Evolutionary conservation across 768 basidiomycete genomes (phyloP), one percentile per base, ranked within the genome.

Genomic region (Leccinum sublutescens): DNA sequence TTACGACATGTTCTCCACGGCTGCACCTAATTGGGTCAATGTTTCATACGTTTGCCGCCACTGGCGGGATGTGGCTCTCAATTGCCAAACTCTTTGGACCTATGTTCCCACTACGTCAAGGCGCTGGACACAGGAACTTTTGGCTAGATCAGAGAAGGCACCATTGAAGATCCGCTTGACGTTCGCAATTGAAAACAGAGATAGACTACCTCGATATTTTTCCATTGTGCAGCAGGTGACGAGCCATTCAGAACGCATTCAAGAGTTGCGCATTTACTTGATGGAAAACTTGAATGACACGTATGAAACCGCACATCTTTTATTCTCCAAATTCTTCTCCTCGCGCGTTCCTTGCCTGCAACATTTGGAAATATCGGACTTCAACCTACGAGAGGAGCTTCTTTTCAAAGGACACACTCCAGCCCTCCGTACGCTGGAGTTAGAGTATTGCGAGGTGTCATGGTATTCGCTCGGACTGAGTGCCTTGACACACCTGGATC

Each of bases 401-500:
- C 12, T 7, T 36, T 58, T 54, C 19, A 7, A 12, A 21, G 57
- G 57, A 27, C 33, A 49, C 8, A 53, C 57, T n/a, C 43, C 27
- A 23, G 25, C 45, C 12, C 57, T 48, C 57, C 55, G 12, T 50
- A 56, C 48, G 3, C 34, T 56, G 17, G 3, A 3, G 33, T 33
- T 49, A n/a, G 17, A 33, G 19, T 4, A 12, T 1, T 50, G 49
- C 29, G 43, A 33, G 14, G 17, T 43, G 50, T 21, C 56, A 23
- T 52, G 11, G 25, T 15, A 50, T 31, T 40, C 19, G 14, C 40
- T 52, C 23, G 34, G 15, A 31, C 31, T 21, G 23, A 45, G 54
- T 33, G 67, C 68, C 50, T 75, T 82, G 10, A 74, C 71, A 7
- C 64, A 15, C 54, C 67, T 82, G 21, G 71, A 67, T 40, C 62